Conservation (phyloP, 306 rosid species). For the Castanea mollissima region DNA sequence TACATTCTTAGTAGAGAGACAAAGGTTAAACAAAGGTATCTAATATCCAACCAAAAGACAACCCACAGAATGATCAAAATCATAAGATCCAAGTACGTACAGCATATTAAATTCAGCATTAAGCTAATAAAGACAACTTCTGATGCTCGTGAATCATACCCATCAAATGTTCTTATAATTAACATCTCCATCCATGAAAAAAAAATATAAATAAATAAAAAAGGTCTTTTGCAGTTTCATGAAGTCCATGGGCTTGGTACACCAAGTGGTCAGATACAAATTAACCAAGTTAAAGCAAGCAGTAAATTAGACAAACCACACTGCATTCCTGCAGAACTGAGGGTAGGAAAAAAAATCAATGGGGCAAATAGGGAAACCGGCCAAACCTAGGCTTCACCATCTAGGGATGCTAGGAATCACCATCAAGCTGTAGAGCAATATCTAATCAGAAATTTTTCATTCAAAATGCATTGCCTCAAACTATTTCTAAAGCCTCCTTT, state of each 20-base stretch:
- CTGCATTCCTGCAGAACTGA: not conserved
- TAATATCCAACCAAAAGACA: not conserved
- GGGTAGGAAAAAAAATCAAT: too few relatives aligned
- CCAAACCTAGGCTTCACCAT: too few relatives aligned
- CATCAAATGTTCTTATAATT: not conserved
- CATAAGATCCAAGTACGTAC: not conserved
- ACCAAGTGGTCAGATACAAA: not conserved
- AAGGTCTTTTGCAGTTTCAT: not conserved
- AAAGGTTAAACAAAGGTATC: not conserved
- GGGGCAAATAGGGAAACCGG: too few relatives aligned
- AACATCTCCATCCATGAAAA: not conserved
- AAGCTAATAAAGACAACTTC: not conserved
- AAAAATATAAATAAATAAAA: not conserved
- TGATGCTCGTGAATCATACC: not conserved
- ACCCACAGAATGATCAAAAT: not conserved
- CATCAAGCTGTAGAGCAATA: too few relatives aligned
- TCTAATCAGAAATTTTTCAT: too few relatives aligned
- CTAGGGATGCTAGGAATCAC: too few relatives aligned
- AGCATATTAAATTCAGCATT: not conserved
- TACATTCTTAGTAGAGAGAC: not conserved
- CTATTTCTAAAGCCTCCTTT: too few relatives aligned
- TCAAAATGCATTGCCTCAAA: too few relatives aligned
- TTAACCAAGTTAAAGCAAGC: not conserved
- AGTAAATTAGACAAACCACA: not conserved
- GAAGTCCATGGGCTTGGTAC: not conserved